A percentile compares a stretch with the other conserved stretches of the same genome.
These are phyloP conservation scores for Phlegmacium glaucopus DNA, from an alignment of 768 basidiomycete genomes.

Conservation along the genomic window DNA sequence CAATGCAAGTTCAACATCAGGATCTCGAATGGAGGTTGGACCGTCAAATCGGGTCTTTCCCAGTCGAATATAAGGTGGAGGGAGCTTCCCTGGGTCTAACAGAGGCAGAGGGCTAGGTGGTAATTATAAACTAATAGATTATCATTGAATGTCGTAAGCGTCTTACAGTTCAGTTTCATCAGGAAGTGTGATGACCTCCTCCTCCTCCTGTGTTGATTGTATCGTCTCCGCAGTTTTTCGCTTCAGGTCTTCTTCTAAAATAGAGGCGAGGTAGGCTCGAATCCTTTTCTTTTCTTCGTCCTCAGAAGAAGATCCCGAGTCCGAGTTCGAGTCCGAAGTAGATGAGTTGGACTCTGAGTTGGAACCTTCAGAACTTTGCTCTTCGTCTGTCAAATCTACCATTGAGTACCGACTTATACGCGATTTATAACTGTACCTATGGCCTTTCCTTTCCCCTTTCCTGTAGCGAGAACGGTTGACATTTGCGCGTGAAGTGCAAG, in stretches of 20 bases:
- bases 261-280: slow-evolving; percentile 55
- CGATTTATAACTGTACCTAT: slow-evolving; percentile 23
- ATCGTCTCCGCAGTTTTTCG: slow-evolving; percentile 33
- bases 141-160: neutral
- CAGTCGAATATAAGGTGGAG: slow-evolving; percentile 61
- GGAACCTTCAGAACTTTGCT: slow-evolving; percentile 2
- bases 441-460: slow-evolving; percentile 46
- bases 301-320: slow-evolving; percentile 32
- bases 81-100: slow-evolving; percentile 64
- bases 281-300: slow-evolving; percentile 49
- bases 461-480: slow-evolving; percentile 9
- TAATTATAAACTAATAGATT: slow-evolving; percentile 3
- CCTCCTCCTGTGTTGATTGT: slow-evolving; percentile 30
- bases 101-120: slow-evolving; percentile 50
- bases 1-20: slow-evolving; percentile 53
- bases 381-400: slow-evolving; percentile 14
- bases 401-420: neutral
- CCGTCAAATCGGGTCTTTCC: slow-evolving; percentile 39
- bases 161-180: slow-evolving; percentile 35
- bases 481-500: neutral
- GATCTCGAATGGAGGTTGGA: slow-evolving; percentile 52
- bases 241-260: slow-evolving; percentile 56
- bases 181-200: slow-evolving; percentile 53
- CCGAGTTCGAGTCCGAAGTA: slow-evolving; percentile 35
- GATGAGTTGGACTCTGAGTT: slow-evolving; percentile 1